phyloP scores from a whole-genome alignment of 176 grass and related monocot genomes.

The Carex myosuroides region DNA sequence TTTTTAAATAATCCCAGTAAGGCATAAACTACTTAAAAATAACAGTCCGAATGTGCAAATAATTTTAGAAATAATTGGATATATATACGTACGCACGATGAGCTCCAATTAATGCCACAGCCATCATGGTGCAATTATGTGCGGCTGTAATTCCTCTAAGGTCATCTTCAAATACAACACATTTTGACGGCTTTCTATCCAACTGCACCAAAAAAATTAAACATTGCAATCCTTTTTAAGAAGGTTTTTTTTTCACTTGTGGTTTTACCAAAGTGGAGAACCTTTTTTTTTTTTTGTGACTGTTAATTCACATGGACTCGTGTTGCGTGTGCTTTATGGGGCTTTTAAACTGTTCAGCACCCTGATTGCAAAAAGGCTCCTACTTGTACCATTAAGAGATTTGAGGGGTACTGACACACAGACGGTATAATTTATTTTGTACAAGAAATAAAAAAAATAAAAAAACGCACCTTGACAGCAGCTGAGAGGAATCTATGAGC shows the following conservation, averaged over 20 bases:
- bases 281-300: neutral
- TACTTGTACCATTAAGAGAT: neutral
- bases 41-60: neutral
- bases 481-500: conserved; percentile 95
- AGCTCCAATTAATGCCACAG: conserved; percentile 68
- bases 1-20: neutral
- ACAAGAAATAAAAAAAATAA: neutral
- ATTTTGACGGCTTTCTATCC: conserved; percentile 89
- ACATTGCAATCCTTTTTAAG: neutral
- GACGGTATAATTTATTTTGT: neutral
- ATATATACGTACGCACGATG: conserved; percentile 64
- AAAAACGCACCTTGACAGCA: conserved; percentile 59
- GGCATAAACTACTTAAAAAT: neutral
- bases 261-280: neutral
- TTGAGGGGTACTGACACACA: neutral
- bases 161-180: conserved; percentile 95
- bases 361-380: neutral
- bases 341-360: neutral
- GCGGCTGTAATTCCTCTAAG: conserved; percentile 74
- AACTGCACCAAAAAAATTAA: conserved; percentile 35
- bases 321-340: neutral
- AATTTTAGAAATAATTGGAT: neutral
- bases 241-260: neutral
- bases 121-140: conserved; percentile 96
- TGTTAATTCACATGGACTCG: neutral